phyloP scores from a whole-genome alignment of 257 asterid genomes.

The Nicotiana undulata region DNA sequence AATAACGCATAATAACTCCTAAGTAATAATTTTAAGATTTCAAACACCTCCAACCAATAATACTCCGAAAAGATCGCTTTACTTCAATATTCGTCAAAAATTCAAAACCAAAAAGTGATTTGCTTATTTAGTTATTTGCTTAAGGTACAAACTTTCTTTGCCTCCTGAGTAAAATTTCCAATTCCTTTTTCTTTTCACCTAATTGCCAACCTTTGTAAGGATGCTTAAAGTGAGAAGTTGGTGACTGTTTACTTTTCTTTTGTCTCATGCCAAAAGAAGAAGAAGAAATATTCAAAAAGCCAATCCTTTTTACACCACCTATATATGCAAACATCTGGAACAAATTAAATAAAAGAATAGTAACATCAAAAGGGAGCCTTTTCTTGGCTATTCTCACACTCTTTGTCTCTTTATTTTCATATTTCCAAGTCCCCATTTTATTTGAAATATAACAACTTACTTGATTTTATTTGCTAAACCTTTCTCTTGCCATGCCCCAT shows the following conservation, averaged over 20 bases:
- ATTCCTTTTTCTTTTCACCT: background rate
- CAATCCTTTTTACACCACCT: background rate
- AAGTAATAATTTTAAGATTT: background rate
- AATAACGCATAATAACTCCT: too few species aligned
- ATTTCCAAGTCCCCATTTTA: background rate
- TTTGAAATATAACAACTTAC: background rate
- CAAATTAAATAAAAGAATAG: background rate
- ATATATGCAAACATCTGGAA: background rate
- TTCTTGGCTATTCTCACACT: background rate
- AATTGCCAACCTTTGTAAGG: slow-evolving; percentile 16
- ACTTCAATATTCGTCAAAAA: background rate
- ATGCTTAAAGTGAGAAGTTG: slow-evolving; percentile 29
- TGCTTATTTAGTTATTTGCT: background rate
- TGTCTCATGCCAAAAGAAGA: slow-evolving; percentile 5
- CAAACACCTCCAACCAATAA: background rate
- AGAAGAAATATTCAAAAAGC: background rate
- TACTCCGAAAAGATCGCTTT: background rate
- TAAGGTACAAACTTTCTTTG: background rate
- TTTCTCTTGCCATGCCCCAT: background rate
- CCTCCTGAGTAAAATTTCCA: background rate
- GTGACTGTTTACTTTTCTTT: slow-evolving; percentile 28
- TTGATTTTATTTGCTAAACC: background rate
- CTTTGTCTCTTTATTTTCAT: slow-evolving; percentile 11
- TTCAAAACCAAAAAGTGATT: background rate
- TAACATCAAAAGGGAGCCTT: slow-evolving; percentile 12